phyloP scores from a whole-genome alignment of 345 rosid genomes.

The Corymbia maculata region DNA sequence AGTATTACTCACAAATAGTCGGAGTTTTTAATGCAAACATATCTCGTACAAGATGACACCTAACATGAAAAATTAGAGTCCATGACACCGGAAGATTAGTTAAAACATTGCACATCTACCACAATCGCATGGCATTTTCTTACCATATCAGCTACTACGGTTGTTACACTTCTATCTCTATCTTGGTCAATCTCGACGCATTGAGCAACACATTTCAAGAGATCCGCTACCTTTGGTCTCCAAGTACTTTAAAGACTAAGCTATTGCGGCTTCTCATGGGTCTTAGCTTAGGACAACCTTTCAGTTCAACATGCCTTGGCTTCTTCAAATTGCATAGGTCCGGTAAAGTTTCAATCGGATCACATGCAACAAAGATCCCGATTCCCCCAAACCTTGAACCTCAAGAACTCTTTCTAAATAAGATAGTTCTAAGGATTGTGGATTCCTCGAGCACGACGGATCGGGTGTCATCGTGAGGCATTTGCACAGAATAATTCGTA shows the following conservation, averaged over 20 bases:
- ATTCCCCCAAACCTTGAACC: not conserved
- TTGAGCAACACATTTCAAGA: too few relatives aligned
- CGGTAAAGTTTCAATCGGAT: not conserved
- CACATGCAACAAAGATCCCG: not conserved
- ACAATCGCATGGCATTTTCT: not conserved
- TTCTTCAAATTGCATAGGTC: too few relatives aligned
- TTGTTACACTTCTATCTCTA: too few relatives aligned
- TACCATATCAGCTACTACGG: not conserved
- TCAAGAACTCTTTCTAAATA: too few relatives aligned
- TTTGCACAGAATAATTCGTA: not conserved
- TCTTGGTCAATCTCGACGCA: too few relatives aligned
- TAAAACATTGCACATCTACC: not conserved
- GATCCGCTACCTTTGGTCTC: too few relatives aligned
- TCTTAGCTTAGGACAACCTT: not conserved
- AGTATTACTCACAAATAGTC: too few relatives aligned
- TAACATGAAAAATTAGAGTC: not conserved
- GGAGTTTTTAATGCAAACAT: too few relatives aligned
- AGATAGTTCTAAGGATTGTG: not conserved
- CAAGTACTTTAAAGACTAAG: too few relatives aligned
- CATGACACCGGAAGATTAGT: not conserved
- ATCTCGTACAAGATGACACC: rapidly evolving
- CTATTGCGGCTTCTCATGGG: not conserved
- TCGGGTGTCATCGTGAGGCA: not conserved
- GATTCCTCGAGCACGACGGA: not conserved
- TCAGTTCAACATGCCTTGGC: not conserved